A percentile compares a stretch with the other conserved stretches of the same genome.
phyloP scores from a whole-genome alignment of 1,284 basidiomycete genomes.

The Polyporus tsugae region DNA sequence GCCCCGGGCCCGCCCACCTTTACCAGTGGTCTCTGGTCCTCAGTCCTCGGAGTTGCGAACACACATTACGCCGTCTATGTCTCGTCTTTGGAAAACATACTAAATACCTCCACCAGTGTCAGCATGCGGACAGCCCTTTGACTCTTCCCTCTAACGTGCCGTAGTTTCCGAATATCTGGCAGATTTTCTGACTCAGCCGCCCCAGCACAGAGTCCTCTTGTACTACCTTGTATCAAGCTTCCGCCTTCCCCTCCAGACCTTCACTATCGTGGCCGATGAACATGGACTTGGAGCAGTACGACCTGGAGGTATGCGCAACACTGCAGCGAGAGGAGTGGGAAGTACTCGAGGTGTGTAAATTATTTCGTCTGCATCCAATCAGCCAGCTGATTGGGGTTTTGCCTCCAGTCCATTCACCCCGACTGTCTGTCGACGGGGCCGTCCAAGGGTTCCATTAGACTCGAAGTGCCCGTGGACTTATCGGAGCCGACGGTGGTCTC shows the following conservation, averaged over 20 bases:
- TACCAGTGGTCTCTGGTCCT: not conserved
- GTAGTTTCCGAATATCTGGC: not conserved
- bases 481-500: slow-evolving; percentile 48
- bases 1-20: too few relatives aligned
- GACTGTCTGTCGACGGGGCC: slow-evolving; percentile 62
- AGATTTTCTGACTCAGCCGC: not conserved
- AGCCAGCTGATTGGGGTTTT: not conserved
- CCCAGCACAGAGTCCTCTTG: not conserved
- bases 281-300: not conserved
- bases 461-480: slow-evolving; percentile 73
- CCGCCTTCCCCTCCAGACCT: not conserved
- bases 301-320: slow-evolving; percentile 36
- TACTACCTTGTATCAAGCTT: not conserved
- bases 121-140: not conserved
- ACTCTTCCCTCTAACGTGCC: not conserved
- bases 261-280: slow-evolving; percentile 10
- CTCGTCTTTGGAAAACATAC: not conserved
- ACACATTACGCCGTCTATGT: not conserved
- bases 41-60: not conserved
- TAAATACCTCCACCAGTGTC: not conserved
- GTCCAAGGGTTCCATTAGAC: slow-evolving; percentile 50
- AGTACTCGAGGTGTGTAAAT: slow-evolving; percentile 59
- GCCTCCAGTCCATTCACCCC: slow-evolving; percentile 74
- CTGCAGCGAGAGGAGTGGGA: slow-evolving; percentile 54
- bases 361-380: slow-evolving; percentile 12